Conservation (phyloP, 2,329 filamentous ascomycete species). For the Dactylellina cionopaga region DNA sequence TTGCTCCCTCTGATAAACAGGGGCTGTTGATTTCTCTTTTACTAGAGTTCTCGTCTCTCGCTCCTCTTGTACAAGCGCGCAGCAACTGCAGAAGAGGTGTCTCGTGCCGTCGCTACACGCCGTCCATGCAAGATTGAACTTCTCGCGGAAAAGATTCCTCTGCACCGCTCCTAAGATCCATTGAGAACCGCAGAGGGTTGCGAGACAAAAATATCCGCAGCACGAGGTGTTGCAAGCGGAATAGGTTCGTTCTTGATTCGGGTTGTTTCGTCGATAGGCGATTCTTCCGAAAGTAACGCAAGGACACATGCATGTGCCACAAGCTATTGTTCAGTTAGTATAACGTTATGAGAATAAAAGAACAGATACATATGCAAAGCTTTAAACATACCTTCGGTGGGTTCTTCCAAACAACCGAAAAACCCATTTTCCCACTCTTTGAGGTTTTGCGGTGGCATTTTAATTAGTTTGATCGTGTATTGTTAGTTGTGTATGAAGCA, state of each 20-base stretch:
- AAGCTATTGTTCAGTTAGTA: neutral
- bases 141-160: neutral
- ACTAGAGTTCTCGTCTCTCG: neutral
- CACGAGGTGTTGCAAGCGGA: neutral
- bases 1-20: no score
- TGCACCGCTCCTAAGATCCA: neutral
- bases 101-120: neutral
- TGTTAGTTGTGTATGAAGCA: no score
- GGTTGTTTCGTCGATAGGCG: neutral
- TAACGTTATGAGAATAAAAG: no score
- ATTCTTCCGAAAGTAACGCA: conserved; percentile 5
- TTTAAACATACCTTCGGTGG: no score
- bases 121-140: neutral
- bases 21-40: neutral
- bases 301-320: neutral
- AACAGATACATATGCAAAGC: no score
- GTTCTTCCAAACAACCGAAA: no score
- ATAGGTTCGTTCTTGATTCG: no score
- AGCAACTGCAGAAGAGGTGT: neutral
- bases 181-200: neutral
- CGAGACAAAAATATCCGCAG: neutral
- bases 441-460: no score
- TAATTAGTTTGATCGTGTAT: no score
- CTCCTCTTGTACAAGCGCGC: neutral
- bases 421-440: no score